Conservation (phyloP, 495 filamentous ascomycete species). For the Aspergillus sparsus region DNA sequence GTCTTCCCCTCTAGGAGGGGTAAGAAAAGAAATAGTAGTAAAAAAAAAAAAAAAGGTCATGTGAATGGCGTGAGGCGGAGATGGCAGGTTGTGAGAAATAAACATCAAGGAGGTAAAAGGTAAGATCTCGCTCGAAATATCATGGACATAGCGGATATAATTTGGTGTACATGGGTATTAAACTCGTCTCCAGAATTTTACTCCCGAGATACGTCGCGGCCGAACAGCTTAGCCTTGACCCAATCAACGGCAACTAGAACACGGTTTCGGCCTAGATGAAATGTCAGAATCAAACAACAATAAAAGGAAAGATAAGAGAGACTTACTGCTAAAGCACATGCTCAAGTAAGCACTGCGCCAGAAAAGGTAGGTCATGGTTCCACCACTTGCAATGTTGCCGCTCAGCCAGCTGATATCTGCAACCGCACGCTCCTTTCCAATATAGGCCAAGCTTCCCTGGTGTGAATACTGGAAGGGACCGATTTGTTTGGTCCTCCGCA, state of each 20-base stretch:
- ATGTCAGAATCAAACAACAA: constrained; percentile 19
- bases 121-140: constrained; percentile 24
- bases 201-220: constrained; percentile 92
- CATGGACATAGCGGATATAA: constrained; percentile 23
- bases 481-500: constrained; percentile 86
- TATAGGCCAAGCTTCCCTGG: constrained; percentile 95
- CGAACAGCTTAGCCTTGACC: constrained; percentile 93
- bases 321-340: constrained; percentile 99
- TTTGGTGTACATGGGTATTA: constrained; percentile 17
- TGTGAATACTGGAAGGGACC: constrained; percentile 98
- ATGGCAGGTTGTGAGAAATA: constrained; percentile 18
- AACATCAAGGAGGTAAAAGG: constrained; percentile 12
- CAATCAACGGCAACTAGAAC: constrained; percentile 91
- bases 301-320: constrained; percentile 15
- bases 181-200: constrained; percentile 44
- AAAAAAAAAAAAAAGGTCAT: constrained; percentile 4
- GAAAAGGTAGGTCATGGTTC: constrained; percentile 84
- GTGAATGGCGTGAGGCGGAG: constrained; percentile 19
- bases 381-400: constrained; percentile 88
- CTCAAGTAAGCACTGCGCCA: constrained; percentile 96
- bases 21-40: not conserved
- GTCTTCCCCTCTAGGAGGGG: not conserved
- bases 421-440: constrained; percentile 95
- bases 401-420: constrained; percentile 97
- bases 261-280: constrained; percentile 73